These are phyloP conservation scores for Coniochaeta ligniaria DNA, from an alignment of 2,329 filamentous ascomycete genomes.

Conservation along the genomic window DNA sequence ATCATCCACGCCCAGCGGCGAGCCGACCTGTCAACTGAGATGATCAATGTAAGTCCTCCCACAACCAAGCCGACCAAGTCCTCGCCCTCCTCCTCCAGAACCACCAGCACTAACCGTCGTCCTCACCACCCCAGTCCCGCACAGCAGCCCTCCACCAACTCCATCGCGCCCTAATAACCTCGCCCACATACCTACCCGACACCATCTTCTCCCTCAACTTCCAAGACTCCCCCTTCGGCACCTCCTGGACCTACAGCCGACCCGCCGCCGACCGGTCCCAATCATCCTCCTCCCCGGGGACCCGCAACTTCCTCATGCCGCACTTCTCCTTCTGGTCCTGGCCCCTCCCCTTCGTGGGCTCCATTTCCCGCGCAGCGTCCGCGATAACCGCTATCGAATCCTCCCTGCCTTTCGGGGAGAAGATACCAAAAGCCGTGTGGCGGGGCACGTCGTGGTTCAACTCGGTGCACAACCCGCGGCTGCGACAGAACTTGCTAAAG, in stretches of 20 bases:
- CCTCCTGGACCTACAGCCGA: conserved; percentile 40
- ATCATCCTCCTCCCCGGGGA: conserved; percentile 11
- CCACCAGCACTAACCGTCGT: neutral
- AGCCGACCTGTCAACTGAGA: conserved; percentile 32
- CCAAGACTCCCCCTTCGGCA: conserved; percentile 37
- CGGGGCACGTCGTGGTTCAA: conserved; percentile 45
- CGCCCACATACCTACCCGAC: conserved; percentile 38
- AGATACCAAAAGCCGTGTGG: conserved; percentile 39
- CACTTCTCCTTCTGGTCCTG: conserved; percentile 51
- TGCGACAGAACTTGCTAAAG: conserved; percentile 32
- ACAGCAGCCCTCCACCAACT: conserved; percentile 46
- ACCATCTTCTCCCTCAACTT: conserved; percentile 46
- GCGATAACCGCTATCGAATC: conserved; percentile 30
- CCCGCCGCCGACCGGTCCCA: conserved; percentile 29
- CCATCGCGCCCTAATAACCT: conserved; percentile 42
- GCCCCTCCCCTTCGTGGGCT: conserved; percentile 41
- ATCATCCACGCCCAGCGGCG: conserved; percentile 34
- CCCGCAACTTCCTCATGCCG: conserved; percentile 41
- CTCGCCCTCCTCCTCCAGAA: too few relatives aligned
- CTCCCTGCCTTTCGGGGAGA: conserved; percentile 17
- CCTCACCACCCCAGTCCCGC: conserved; percentile 27
- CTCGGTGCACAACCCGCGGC: conserved; percentile 29
- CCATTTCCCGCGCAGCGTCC: conserved; percentile 28
- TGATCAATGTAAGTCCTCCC: conserved; percentile 26
- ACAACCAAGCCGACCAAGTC: neutral